Conservation (phyloP, 495 filamentous ascomycete genomes). For the Xylaria scruposa region DNA sequence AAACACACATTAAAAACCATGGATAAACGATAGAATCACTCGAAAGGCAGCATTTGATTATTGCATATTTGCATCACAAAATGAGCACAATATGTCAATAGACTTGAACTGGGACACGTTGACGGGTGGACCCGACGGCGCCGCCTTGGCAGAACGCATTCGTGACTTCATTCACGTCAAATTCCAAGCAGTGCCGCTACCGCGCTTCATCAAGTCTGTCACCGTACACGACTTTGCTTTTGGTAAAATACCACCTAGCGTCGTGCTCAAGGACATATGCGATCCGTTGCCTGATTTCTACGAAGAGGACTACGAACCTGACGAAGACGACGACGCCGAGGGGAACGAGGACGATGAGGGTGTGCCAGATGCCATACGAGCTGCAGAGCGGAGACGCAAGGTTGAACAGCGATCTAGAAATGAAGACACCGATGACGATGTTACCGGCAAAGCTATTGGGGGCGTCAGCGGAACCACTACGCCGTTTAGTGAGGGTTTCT, state of each 20-base stretch:
- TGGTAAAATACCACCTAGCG: slow-evolving; percentile 77
- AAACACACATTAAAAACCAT: neutral
- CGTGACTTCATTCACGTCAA: slow-evolving; percentile 93
- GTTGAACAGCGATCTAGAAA: slow-evolving; percentile 43
- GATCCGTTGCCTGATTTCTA: slow-evolving; percentile 97
- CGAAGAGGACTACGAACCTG: slow-evolving; percentile 73
- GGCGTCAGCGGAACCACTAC: slow-evolving; percentile 28
- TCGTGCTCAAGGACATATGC: slow-evolving; percentile 95
- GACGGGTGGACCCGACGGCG: slow-evolving; percentile 86
- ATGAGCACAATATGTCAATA: slow-evolving; percentile 76
- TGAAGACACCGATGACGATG: slow-evolving; percentile 29
- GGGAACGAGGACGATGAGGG: slow-evolving; percentile 41
- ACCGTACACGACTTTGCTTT: slow-evolving; percentile 94
- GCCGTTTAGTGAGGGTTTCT: slow-evolving; percentile 34
- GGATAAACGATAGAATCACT: neutral
- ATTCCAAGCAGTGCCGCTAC: slow-evolving; percentile 89
- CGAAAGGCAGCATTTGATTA: neutral
- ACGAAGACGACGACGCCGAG: slow-evolving; percentile 51
- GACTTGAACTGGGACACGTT: slow-evolving; percentile 94
- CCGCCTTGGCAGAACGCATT: slow-evolving; percentile 80
- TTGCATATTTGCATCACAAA: slow-evolving; percentile 8
- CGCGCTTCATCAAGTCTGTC: slow-evolving; percentile 95
- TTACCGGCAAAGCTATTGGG: slow-evolving; percentile 9
- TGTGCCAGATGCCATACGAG: slow-evolving; percentile 48
- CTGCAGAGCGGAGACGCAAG: slow-evolving; percentile 52